These are phyloP conservation scores for Calvatia gigantea DNA, from an alignment of 768 basidiomycete genomes.

Conservation along the genomic window DNA sequence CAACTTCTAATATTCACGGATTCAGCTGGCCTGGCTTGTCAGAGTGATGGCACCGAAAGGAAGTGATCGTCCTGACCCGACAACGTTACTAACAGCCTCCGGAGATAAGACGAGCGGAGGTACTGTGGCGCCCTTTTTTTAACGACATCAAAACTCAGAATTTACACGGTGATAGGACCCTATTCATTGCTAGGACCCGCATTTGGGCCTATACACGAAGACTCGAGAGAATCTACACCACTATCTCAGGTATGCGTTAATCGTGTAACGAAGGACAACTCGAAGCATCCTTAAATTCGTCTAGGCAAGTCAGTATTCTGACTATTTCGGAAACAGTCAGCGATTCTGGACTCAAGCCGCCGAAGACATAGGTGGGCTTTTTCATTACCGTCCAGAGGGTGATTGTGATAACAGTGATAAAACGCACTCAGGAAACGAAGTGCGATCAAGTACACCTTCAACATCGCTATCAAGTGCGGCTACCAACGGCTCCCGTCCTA, in stretches of 20 bases:
- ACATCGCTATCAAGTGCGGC: not conserved
- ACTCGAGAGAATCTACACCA: not conserved
- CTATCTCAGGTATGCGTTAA: not conserved
- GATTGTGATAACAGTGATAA: not conserved
- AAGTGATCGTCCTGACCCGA: not conserved
- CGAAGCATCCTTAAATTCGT: not conserved
- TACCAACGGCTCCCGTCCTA: not conserved
- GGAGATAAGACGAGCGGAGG: not conserved
- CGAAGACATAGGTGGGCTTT: not conserved
- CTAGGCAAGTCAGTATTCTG: not conserved
- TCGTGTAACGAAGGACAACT: too few relatives aligned
- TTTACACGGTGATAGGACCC: not conserved
- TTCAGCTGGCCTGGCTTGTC: not conserved
- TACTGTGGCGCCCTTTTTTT: not conserved
- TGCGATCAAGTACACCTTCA: not conserved
- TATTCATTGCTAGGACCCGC: not conserved
- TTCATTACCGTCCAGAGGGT: not conserved
- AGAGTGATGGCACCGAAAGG: not conserved
- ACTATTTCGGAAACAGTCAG: not conserved
- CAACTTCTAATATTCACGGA: not conserved
- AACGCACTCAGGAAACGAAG: not conserved
- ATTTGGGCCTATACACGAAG: not conserved
- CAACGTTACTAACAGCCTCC: not conserved
- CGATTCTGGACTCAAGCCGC: slow-evolving; percentile 5
- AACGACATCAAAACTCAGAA: not conserved